Base-by-base conservation (phyloP, 202 grass and related monocot genomes). In the Hordeum pubiflorum region DNA sequence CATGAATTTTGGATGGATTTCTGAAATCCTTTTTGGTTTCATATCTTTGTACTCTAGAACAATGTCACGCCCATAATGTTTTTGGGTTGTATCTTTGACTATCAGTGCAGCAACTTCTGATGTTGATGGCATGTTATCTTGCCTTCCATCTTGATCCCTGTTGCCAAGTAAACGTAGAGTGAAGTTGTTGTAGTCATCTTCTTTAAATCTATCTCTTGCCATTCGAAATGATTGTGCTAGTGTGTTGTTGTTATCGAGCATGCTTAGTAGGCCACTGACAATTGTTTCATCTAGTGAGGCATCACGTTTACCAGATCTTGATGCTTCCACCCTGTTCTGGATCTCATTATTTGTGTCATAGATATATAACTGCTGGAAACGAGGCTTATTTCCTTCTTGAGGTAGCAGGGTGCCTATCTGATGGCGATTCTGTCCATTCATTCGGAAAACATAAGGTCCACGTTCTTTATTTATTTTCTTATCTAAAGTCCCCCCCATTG, bases 1-100 rank as follows among this genome's bases (percentile, higher is more conserved):
- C 83, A 79, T 85, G 69, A 73, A 85, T 39, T 85, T 85, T 63
- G 83, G 83, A 63, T 85, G 83, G 21, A 29, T 2, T 85, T 79
- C 75, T 17, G 83, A 55, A 55, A 85, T 65, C 12, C 83, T 80
- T 79, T 65, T 80, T 17, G 75, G 68, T 33, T 50, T 65, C 69
- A 65, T 74, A 41, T 79, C 58, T 65, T 57, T 80, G 24, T 85
- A 80, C 74, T 85, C 58, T 4, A 80, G 10, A 56, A 85, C 8
- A 55, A 85, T 73, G 33, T 85, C 83, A 2, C 58, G 33, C 27
- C 68, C 58, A 8, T 65, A 15, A 0, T 36, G 15, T 23, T 65
- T 5, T 65, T 74, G 5, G 1, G 12, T 5, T 34, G 76, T 58
- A 74, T 85, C 68, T 74, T 85, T 74, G 17, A 74, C 58, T 32